Conservation (phyloP, 129 eudicot species). For the Saposhnikovia divaricata region DNA sequence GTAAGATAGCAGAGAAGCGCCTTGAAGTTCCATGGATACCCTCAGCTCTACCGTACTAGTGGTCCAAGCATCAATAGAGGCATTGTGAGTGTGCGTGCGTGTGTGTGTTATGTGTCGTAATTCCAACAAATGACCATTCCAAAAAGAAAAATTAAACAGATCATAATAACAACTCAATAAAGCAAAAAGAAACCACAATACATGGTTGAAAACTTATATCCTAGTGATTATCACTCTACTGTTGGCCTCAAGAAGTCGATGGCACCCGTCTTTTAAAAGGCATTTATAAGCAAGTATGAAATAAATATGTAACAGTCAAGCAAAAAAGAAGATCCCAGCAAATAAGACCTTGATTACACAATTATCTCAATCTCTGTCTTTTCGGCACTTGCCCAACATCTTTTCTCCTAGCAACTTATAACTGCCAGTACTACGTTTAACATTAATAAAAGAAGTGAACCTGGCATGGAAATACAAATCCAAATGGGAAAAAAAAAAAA, state of each 20-base stretch:
- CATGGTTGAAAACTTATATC: not conserved
- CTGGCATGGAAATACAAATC: too few species aligned
- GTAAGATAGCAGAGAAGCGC: not conserved
- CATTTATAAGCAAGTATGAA: too few species aligned
- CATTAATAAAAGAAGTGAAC: too few species aligned
- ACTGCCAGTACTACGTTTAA: too few species aligned
- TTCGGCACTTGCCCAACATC: too few species aligned
- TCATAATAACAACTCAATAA: too few species aligned
- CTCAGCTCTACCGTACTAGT: too few species aligned
- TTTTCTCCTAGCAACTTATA: too few species aligned
- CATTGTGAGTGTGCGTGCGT: not conserved
- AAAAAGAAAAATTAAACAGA: too few species aligned
- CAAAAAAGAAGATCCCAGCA: not conserved
- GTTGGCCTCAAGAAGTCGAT: not conserved
- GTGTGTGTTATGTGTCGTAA: not conserved
- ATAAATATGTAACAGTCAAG: not conserved
- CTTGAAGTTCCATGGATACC: not conserved
- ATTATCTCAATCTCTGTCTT: not conserved
- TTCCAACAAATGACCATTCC: not conserved
- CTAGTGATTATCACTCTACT: not conserved
- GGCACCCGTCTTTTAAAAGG: too few species aligned
- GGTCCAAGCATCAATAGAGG: not conserved
- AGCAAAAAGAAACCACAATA: not conserved
- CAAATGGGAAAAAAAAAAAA: too few species aligned
- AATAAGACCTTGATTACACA: not conserved